A percentile compares a stretch with the other conserved stretches of the same genome.
These are phyloP conservation scores for Cystofilobasidium capitatum DNA, from an alignment of 768 basidiomycete species.

Conservation along the genomic window DNA sequence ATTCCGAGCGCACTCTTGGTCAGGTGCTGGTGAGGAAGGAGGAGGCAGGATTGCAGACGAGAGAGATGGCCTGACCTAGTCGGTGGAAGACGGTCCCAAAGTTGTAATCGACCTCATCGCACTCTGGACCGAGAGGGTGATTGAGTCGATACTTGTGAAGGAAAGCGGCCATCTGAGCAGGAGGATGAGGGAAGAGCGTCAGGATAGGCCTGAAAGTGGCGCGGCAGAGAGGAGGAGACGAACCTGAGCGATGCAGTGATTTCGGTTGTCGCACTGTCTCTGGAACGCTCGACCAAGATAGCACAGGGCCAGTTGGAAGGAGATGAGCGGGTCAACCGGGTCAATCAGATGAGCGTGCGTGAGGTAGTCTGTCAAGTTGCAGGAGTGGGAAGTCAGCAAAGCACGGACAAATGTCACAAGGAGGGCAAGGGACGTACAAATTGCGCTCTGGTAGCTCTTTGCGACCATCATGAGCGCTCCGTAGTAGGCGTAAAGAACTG, in stretches of 20 bases:
- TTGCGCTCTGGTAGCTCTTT: slow-evolving; percentile 79
- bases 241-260: slow-evolving; percentile 74
- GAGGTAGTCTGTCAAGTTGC: slow-evolving; percentile 57
- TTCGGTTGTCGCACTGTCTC: slow-evolving; percentile 84
- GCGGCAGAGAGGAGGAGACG: slow-evolving; percentile 4
- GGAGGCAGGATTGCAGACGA: neutral
- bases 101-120: slow-evolving; percentile 78
- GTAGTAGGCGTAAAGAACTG: slow-evolving; percentile 61
- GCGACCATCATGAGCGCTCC: slow-evolving; percentile 74
- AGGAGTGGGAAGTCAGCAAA: slow-evolving; percentile 8
- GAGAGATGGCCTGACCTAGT: slow-evolving; percentile 50
- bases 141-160: slow-evolving; percentile 67
- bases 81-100: slow-evolving; percentile 87
- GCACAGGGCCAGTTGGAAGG: slow-evolving; percentile 68
- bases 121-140: slow-evolving; percentile 31
- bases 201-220: neutral
- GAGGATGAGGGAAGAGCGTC: neutral
- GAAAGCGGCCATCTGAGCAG: slow-evolving; percentile 67
- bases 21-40: neutral
- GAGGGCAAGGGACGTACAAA: slow-evolving; percentile 52
- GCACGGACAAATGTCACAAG: neutral
- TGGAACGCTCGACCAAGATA: slow-evolving; percentile 87
- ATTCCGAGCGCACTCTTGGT: neutral
- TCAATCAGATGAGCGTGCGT: slow-evolving; percentile 79
- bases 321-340: slow-evolving; percentile 74